Evolutionary conservation across 148 eudicot genomes (phyloP).

Genomic region (Camellia granthamiana): DNA sequence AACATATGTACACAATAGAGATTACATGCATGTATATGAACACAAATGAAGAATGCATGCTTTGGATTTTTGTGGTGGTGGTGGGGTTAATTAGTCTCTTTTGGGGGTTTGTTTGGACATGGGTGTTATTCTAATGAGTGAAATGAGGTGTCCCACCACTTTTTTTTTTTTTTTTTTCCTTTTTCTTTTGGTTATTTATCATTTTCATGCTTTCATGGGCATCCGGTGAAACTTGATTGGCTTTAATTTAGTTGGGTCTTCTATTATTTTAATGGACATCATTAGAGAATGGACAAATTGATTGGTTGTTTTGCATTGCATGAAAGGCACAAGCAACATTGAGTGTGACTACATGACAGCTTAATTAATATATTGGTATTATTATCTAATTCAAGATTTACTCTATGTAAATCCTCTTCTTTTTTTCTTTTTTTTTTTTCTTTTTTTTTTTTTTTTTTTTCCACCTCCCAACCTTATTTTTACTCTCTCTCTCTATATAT

Average conservation of each 20-base stretch:
- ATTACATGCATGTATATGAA: too few species aligned
- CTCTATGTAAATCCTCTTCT: slow-evolving; percentile 21
- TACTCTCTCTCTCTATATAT: neutral
- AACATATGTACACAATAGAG: too few species aligned
- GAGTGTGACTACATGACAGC: slow-evolving; percentile 29
- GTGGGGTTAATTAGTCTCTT: too few species aligned
- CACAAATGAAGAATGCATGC: too few species aligned
- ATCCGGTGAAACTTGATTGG: slow-evolving; percentile 13
- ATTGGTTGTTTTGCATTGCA: slow-evolving; percentile 39
- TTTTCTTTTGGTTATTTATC: too few species aligned
- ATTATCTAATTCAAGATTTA: slow-evolving; percentile 22
- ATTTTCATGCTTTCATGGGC: slow-evolving; percentile 5
- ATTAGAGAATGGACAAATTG: slow-evolving; percentile 28
- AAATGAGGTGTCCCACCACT: too few species aligned
- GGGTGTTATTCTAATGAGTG: too few species aligned
- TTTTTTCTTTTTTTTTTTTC: neutral
- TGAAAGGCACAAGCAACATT: slow-evolving; percentile 21
- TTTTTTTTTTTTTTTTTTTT: neutral
- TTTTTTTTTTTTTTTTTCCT: too few species aligned
- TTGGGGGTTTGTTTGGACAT: too few species aligned
- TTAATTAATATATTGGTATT: neutral
- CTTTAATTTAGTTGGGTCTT: neutral
- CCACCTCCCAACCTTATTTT: slow-evolving; percentile 16
- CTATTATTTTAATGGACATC: slow-evolving; percentile 1
- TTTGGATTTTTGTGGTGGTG: too few species aligned